Evolutionary conservation across 495 filamentous ascomycete species (phyloP), one percentile per base, ranked within the genome.

Genomic region (Aspergillus diversus): DNA sequence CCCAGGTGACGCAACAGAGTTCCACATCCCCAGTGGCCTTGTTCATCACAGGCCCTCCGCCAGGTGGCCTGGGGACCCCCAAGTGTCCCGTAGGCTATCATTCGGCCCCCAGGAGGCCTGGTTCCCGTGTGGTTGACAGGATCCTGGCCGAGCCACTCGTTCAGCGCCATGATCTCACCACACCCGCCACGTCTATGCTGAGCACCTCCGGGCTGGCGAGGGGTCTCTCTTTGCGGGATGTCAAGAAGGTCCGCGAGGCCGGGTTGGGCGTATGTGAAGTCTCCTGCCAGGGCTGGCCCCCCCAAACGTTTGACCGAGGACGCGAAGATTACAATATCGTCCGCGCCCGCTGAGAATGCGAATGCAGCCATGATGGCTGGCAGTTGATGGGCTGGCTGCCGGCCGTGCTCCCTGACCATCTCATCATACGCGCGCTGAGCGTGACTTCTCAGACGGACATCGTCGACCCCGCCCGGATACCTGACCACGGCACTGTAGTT

Each of bases 161-260:
- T 48, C 11, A 48, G 15, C 43, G 43, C 16, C 43, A 48, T 48
- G 43, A 48, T 48, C 43, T 48, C 43, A 7, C 43, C 43, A 48
- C 43, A 48, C 11, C 7, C 43, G 43, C 43, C 43, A 5, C 9
- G 43, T 48, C 11, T 5, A 48, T 48, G 43, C 43, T 48, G 35
- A 7, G 43, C 16, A 13, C 6, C 5, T 15, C 16, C 43, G 5
- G 43, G 9, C 16, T 7, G n/a, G n/a, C n/a, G n/a, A n/a, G n/a
- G n/a, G n/a, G n/a, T n/a, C n/a, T n/a, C n/a, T n/a, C n/a, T 15
- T 17, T 48, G 43, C 35, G 6, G 7, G 43, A 5, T 7, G 16
- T 48, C 15, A n/a, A 15, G 43, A 7, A 48, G 43, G 7, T 5
- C 7, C 16, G 43, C 9, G 16, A 48, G 43, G 16, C 16, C 11